Conservation (phyloP, 1,139 yeast genomes). For the Suhomyces bribrorum region DNA sequence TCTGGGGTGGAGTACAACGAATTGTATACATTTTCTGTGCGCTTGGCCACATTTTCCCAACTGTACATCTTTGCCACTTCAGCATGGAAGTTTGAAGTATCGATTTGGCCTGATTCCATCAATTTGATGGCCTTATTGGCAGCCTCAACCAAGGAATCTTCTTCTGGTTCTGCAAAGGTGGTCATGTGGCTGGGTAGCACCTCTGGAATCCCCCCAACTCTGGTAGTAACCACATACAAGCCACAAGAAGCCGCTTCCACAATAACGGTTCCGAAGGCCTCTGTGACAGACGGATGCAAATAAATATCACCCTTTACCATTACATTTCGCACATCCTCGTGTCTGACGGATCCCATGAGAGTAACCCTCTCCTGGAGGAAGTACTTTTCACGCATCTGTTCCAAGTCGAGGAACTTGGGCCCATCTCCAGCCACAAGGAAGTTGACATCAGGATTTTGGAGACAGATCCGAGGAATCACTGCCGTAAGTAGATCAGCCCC, state of each 20-base stretch:
- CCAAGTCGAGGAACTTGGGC: constrained; percentile 89
- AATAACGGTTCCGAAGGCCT: constrained; percentile 95
- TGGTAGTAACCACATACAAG: constrained; percentile 86
- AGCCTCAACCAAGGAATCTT: constrained; percentile 72
- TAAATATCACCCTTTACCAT: constrained; percentile 95
- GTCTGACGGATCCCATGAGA: constrained; percentile 82
- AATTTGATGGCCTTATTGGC: constrained; percentile 64
- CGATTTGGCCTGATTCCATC: constrained; percentile 58
- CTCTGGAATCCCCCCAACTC: constrained; percentile 97
- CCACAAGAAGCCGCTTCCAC: constrained; percentile 99
- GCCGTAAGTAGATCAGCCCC: constrained; percentile 91
- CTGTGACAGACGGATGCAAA: constrained; percentile 90
- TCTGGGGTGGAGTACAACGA: constrained; percentile 49
- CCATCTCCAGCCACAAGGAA: constrained; percentile 96
- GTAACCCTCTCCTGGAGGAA: constrained; percentile 86
- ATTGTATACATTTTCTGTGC: constrained; percentile 83
- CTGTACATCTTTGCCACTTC: constrained; percentile 84
- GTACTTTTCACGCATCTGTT: constrained; percentile 89
- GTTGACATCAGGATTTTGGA: constrained; percentile 59
- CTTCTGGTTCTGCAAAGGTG: constrained; percentile 82
- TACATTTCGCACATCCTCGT: constrained; percentile 89
- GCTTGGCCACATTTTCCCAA: constrained; percentile 84
- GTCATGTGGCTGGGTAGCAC: constrained; percentile 94
- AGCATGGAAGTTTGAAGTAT: constrained; percentile 75
- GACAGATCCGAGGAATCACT: constrained; percentile 81